These are phyloP conservation scores for Wallacemonas sp. DNA, from an alignment of 208 protist genomes.

Conservation along the genomic window DNA sequence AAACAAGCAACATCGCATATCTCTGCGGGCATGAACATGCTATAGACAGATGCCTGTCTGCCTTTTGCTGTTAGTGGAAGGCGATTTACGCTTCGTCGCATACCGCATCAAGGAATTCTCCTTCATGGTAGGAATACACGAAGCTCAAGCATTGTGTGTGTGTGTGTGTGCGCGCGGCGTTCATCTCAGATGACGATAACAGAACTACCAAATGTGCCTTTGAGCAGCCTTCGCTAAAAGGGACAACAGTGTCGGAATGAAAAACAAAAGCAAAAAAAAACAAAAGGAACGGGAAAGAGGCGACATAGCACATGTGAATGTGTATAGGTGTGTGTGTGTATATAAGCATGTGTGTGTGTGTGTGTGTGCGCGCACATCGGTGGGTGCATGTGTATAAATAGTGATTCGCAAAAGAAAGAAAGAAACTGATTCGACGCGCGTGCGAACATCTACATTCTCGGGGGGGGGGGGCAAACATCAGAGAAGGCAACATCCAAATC, in stretches of 20 bases:
- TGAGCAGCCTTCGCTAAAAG: no score
- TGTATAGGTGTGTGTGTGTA: not conserved
- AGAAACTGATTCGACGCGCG: no score
- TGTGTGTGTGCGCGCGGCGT: no score
- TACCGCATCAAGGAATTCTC: no score
- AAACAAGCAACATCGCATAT: not conserved
- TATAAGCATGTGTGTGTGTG: not conserved
- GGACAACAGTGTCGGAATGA: slow-evolving; percentile 18
- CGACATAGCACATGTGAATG: not conserved
- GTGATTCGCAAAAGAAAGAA: slow-evolving; percentile 10
- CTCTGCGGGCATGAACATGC: not conserved
- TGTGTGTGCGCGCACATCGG: no score
- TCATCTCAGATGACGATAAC: no score
- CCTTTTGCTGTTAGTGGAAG: no score
- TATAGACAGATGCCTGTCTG: not conserved
- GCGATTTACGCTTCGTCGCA: no score
- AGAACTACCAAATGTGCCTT: no score
- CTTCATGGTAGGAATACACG: no score
- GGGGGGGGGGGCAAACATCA: no score
- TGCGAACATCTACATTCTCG: no score
- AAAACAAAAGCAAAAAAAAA: slow-evolving; percentile 17
- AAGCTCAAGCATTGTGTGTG: not conserved
- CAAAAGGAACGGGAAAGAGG: slow-evolving; percentile 11
- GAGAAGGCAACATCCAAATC: not conserved
- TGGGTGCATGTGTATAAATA: not conserved